These are phyloP conservation scores for Chalciporus chontae DNA, from an alignment of 768 basidiomycete genomes.

Conservation along the genomic window DNA sequence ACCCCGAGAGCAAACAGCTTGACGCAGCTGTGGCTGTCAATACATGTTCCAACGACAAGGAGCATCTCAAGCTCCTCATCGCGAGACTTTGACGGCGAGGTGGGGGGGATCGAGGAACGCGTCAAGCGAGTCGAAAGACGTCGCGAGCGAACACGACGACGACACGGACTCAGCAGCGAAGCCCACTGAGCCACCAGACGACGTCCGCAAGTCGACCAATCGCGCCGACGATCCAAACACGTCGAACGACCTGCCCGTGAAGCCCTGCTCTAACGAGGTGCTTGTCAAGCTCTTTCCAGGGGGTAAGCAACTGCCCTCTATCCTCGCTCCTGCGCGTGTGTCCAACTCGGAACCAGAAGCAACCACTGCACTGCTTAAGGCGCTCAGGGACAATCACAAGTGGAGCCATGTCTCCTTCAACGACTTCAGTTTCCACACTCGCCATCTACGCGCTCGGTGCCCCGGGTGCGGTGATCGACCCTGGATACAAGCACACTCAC, in stretches of 20 bases:
- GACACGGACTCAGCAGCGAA: no score
- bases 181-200: no score
- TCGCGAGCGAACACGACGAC: no score
- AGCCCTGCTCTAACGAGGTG: conserved; percentile 16
- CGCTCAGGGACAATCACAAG: conserved; percentile 50
- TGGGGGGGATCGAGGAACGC: no score
- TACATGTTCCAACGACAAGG: conserved; percentile 84
- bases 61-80: conserved; percentile 79
- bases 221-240: no score
- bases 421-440: conserved; percentile 35
- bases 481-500: conserved; percentile 40
- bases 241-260: conserved; percentile 18
- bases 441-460: conserved; percentile 64
- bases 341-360: conserved; percentile 39
- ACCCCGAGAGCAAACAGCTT: conserved; percentile 88
- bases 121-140: no score
- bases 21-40: conserved; percentile 96
- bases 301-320: conserved; percentile 28
- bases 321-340: conserved; percentile 34
- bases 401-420: conserved; percentile 56
- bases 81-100: no score
- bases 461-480: conserved; percentile 34
- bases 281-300: conserved; percentile 32
- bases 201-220: no score
- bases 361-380: conserved; percentile 34